These are phyloP conservation scores for Arthrinium puccinioides DNA, from an alignment of 2,329 filamentous ascomycete species.

Conservation along the genomic window DNA sequence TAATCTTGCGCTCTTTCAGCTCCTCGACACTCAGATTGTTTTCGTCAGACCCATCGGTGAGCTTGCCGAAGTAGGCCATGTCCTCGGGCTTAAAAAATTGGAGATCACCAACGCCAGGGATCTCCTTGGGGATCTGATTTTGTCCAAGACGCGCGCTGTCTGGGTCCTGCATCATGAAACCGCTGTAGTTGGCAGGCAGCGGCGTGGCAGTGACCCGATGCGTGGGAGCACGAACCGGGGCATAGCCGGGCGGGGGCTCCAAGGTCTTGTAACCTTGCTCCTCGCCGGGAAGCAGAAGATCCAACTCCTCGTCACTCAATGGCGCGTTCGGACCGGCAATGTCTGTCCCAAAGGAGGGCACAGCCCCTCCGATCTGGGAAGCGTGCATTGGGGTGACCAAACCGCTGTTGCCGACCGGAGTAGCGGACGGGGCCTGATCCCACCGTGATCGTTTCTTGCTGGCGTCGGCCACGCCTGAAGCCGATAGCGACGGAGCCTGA, in stretches of 20 bases:
- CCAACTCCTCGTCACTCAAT: constrained; percentile 88
- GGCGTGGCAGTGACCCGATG: constrained; percentile 70
- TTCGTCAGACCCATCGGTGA: constrained; percentile 90
- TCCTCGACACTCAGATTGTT: constrained; percentile 89
- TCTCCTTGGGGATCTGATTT: constrained; percentile 89
- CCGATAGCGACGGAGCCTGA: constrained; percentile 57
- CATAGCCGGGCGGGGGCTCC: constrained; percentile 85
- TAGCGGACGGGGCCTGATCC: constrained; percentile 83
- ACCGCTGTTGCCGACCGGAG: constrained; percentile 66
- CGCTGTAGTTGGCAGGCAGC: constrained; percentile 57
- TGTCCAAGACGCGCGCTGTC: constrained; percentile 76
- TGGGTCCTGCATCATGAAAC: constrained; percentile 97
- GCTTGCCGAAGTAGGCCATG: constrained; percentile 97
- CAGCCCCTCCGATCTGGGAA: constrained; percentile 48
- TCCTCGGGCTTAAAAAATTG: constrained; percentile 99
- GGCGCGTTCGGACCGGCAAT: constrained; percentile 71
- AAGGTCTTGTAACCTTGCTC: constrained; percentile 89
- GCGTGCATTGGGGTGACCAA: constrained; percentile 72
- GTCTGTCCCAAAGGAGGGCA: constrained; percentile 72
- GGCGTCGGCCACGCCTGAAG: constrained; percentile 46
- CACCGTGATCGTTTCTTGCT: constrained; percentile 77
- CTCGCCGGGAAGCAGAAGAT: constrained; percentile 81
- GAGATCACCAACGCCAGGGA: constrained; percentile 89
- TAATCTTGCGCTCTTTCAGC: constrained; percentile 96
- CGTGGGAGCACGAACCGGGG: constrained; percentile 69